Evolutionary conservation across 805 yeast genomes (phyloP).

Genomic region (Starmerella lactis-condensi): DNA sequence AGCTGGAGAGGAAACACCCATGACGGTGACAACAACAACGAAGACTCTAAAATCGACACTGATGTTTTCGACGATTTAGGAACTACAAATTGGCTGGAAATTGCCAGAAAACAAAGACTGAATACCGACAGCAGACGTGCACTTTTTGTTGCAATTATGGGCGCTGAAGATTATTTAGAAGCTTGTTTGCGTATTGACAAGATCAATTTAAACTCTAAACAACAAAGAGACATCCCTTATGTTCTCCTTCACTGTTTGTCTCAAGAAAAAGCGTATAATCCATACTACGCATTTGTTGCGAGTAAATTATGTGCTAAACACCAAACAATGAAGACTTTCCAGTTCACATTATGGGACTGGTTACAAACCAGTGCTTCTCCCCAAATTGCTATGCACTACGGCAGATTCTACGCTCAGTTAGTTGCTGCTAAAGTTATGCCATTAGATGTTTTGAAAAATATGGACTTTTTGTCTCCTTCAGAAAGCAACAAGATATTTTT

Average conservation of each 20-base stretch:
- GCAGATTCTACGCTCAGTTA: constrained; percentile 61
- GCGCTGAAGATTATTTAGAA: constrained; percentile 80
- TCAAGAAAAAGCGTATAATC: constrained; percentile 68
- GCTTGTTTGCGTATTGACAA: constrained; percentile 70
- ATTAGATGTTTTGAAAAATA: constrained; percentile 50
- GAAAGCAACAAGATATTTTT: constrained; percentile 47
- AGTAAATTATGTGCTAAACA: constrained; percentile 55
- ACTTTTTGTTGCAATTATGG: constrained; percentile 82
- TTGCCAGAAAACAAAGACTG: constrained; percentile 78
- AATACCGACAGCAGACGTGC: constrained; percentile 92
- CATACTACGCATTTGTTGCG: constrained; percentile 72
- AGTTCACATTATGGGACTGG: constrained; percentile 77
- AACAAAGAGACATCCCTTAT: constrained; percentile 71
- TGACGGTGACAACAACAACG: constrained; percentile 16
- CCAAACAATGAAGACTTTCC: constrained; percentile 61
- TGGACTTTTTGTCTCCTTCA: constrained; percentile 51
- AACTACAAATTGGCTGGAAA: constrained; percentile 64
- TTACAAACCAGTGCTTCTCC: constrained; percentile 37
- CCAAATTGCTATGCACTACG: constrained; percentile 48
- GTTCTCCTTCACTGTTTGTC: constrained; percentile 74
- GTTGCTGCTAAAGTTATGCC: constrained; percentile 58
- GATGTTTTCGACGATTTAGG: constrained; percentile 40
- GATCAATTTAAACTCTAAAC: constrained; percentile 54
- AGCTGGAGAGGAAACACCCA: constrained; percentile 73
- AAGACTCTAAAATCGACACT: constrained; percentile 26